Base-by-base conservation (phyloP, 2,329 filamentous ascomycete genomes). In the Trichoderma endophyticum region DNA sequence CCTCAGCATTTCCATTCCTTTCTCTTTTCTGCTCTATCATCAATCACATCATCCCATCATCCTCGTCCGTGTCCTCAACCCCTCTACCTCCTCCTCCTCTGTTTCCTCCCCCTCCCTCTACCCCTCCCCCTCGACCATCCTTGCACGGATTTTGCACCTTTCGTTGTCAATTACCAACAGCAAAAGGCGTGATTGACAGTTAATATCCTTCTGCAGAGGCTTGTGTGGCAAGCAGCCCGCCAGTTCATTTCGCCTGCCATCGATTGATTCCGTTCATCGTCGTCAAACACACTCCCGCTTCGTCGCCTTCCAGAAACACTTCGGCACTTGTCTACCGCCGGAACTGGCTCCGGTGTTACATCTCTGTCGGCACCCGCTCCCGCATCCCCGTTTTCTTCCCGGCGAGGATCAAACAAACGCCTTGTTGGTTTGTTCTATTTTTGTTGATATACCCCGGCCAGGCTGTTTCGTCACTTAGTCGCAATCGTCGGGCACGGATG, bases 381-480 rank as follows among this genome's bases (percentile, higher is more conserved):
- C 60, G 51, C n/a, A 48, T 36, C 48, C 51, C 69, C 24, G 61
- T 71, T 48, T 51, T 43, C 24, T 12, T 63, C 21, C 69, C 62
- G 48, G 32, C 15, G 32, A 26, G 24, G 18, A 32, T 64, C 68
- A 71, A 71, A 64, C 68, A 71, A 71, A 64, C 48, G 59, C 18
- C 39, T 43, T 24, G 32, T 59, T 57, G 60, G 51, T 39, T 64
- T 56, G 34, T 71, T 59, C 68, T 71, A 64, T 71, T 71, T 71
- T 59, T 59, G 68, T 56, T 26, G 26, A 43, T 28, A 56, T 18
- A 43, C 36, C 66, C 61, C 15, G 8, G 68, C 18, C 18, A 34
- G 59, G 59, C 9, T 36, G 30, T 64, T 32, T 64, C 60, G 48
- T 70, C 66, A 69, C 18, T 61, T 36, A 12, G 39, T 51, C 26